Percentiles rank a stretch among this genome's conserved stretches.
Conservation (phyloP, 2,329 filamentous ascomycete genomes). For the Curvularia sp. region DNA sequence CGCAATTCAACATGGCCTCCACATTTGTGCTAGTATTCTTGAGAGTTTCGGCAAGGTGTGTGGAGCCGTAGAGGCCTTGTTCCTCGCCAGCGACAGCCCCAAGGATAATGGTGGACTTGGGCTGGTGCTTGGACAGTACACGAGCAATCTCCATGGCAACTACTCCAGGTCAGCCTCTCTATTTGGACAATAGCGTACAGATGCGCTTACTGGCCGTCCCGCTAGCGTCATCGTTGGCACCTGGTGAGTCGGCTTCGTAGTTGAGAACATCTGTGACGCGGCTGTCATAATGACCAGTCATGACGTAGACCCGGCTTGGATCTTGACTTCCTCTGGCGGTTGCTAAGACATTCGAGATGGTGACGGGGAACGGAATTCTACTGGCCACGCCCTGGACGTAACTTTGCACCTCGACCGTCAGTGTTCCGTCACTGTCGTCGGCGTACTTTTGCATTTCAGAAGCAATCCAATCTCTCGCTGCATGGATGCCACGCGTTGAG, state of each 20-base stretch:
- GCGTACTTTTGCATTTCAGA: slow-evolving; percentile 60
- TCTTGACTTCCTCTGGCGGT: slow-evolving; percentile 60
- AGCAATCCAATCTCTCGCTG: slow-evolving; percentile 64
- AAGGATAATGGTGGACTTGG: slow-evolving; percentile 63
- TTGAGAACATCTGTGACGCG: slow-evolving; percentile 60
- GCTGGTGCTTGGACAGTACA: slow-evolving; percentile 58
- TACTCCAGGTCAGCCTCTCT: slow-evolving; percentile 19
- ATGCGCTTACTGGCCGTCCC: slow-evolving; percentile 56
- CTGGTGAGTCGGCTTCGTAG: slow-evolving; percentile 62
- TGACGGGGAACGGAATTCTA: slow-evolving; percentile 60
- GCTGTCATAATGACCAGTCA: slow-evolving; percentile 65
- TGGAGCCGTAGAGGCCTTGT: slow-evolving; percentile 62
- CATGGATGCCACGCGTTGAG: slow-evolving; percentile 62
- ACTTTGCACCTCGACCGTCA: slow-evolving; percentile 60
- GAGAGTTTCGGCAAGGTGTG: slow-evolving; percentile 61
- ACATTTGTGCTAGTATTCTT: slow-evolving; percentile 62
- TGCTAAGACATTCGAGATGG: slow-evolving; percentile 60
- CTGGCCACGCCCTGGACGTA: slow-evolving; percentile 60
- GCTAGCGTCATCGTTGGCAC: slow-evolving; percentile 65
- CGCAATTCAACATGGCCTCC: slow-evolving; percentile 65
- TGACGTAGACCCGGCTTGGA: slow-evolving; percentile 60
- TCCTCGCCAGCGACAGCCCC: slow-evolving; percentile 66
- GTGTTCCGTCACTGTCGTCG: slow-evolving; percentile 57
- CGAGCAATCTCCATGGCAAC: slow-evolving; percentile 64
- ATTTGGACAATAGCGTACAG: not conserved